These are phyloP conservation scores for Wickerhamiella occidentalis DNA, from an alignment of 805 yeast species.

Conservation along the genomic window DNA sequence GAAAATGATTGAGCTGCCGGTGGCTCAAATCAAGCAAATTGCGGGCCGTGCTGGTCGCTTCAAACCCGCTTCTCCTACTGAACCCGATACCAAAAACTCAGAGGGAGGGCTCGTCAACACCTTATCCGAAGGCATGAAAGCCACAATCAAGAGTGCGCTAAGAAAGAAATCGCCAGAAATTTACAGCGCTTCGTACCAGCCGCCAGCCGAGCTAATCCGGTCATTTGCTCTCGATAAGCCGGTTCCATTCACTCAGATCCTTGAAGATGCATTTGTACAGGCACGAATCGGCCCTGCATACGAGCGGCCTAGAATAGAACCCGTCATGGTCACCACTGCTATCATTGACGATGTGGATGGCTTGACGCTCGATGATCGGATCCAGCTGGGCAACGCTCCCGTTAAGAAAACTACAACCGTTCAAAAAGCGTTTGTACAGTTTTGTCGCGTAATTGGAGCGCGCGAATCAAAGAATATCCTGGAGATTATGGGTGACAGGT, in stretches of 20 bases:
- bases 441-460: constrained; percentile 43
- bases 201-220: constrained; percentile 61
- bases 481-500: constrained; percentile 30
- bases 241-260: constrained; percentile 36
- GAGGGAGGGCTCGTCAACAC: constrained; percentile 19
- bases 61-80: constrained; percentile 36
- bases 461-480: constrained; percentile 44
- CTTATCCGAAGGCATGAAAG: constrained; percentile 2
- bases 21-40: constrained; percentile 74
- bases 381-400: constrained; percentile 52
- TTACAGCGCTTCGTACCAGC: constrained; percentile 61
- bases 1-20: constrained; percentile 34
- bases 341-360: constrained; percentile 34
- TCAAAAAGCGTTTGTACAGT: constrained; percentile 35
- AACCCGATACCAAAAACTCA: constrained; percentile 37
- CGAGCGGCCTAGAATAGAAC: constrained; percentile 21
- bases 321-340: constrained; percentile 33
- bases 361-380: constrained; percentile 44
- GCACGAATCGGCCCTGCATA: constrained; percentile 9
- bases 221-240: constrained; percentile 48
- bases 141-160: constrained; percentile 14
- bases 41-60: constrained; percentile 95
- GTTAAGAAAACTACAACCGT: constrained; percentile 31
- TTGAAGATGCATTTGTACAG: constrained; percentile 34
- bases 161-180: constrained; percentile 26